phyloP scores from a whole-genome alignment of 1,284 basidiomycete genomes.

The Boletus albobrunnescens region DNA sequence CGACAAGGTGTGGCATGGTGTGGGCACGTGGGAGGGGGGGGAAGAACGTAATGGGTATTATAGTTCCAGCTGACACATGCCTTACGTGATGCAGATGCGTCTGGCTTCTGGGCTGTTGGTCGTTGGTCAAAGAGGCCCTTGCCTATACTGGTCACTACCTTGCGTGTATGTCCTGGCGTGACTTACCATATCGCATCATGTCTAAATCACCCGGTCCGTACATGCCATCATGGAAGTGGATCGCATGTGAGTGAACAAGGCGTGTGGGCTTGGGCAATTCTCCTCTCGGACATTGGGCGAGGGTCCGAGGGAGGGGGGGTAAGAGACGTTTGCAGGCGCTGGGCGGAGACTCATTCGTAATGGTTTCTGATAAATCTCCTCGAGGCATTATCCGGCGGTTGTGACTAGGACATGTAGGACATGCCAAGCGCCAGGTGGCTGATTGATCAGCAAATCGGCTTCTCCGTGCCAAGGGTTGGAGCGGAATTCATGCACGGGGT shows the following conservation, averaged over 20 bases:
- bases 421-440: slow-evolving; percentile 10
- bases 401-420: slow-evolving; percentile 11
- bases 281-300: neutral
- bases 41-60: too few species aligned
- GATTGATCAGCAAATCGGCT: slow-evolving; percentile 22
- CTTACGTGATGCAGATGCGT: slow-evolving; percentile 4
- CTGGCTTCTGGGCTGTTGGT: too few species aligned
- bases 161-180: neutral
- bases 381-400: slow-evolving; percentile 10
- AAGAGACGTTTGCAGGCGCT: neutral
- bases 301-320: neutral
- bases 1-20: slow-evolving; percentile 11
- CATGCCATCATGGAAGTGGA: slow-evolving; percentile 1
- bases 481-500: slow-evolving; percentile 2
- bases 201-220: neutral
- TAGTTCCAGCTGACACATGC: neutral
- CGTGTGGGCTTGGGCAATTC: neutral
- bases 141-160: too few species aligned
- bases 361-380: slow-evolving; percentile 17
- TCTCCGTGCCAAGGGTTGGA: slow-evolving; percentile 15
- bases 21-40: slow-evolving; percentile 15
- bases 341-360: slow-evolving; percentile 4
- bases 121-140: too few species aligned
- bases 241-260: neutral
- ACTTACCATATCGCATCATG: too few species aligned